A percentile compares a stretch with the other conserved stretches of the same genome.
These are phyloP conservation scores for Crotalaria pallida DNA, from an alignment of 306 rosid genomes.

Conservation along the genomic window DNA sequence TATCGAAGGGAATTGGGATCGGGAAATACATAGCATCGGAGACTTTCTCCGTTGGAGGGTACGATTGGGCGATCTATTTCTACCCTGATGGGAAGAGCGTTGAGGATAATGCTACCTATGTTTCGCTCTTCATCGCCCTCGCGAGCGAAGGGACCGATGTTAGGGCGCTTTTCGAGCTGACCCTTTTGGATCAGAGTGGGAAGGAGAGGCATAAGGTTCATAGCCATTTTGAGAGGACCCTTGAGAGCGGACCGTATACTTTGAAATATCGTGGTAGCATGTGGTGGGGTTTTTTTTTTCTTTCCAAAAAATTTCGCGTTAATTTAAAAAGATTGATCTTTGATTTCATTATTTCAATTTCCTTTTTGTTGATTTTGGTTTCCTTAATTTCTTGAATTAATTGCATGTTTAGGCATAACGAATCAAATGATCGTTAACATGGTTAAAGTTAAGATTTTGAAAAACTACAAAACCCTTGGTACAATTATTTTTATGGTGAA, in stretches of 20 bases:
- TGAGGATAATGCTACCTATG: conserved; percentile 76
- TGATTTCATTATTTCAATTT: background rate
- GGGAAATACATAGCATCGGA: conserved; percentile 78
- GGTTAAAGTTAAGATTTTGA: too few species aligned
- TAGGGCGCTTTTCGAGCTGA: conserved; percentile 78
- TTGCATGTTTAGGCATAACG: too few species aligned
- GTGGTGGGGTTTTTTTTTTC: conserved; percentile 48
- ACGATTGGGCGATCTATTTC: conserved; percentile 84
- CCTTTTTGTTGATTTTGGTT: background rate
- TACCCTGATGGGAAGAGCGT: conserved; percentile 87
- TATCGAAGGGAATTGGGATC: conserved; percentile 70
- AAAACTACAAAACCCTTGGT: too few species aligned
- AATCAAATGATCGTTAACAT: too few species aligned
- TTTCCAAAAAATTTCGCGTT: too few species aligned
- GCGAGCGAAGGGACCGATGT: conserved; percentile 90
- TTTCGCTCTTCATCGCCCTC: conserved; percentile 81
- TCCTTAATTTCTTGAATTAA: background rate
- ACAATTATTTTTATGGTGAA: too few species aligned
- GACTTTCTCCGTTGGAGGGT: conserved; percentile 75
- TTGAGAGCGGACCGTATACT: conserved; percentile 85
- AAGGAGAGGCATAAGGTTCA: conserved; percentile 88
- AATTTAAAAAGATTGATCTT: background rate
- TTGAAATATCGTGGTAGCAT: conserved; percentile 90
- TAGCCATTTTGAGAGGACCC: conserved; percentile 81
- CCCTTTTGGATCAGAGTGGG: conserved; percentile 93